Evolutionary conservation across 371 early-diverging fungal species (phyloP).

Genomic region (Mucor ambiguus): DNA sequence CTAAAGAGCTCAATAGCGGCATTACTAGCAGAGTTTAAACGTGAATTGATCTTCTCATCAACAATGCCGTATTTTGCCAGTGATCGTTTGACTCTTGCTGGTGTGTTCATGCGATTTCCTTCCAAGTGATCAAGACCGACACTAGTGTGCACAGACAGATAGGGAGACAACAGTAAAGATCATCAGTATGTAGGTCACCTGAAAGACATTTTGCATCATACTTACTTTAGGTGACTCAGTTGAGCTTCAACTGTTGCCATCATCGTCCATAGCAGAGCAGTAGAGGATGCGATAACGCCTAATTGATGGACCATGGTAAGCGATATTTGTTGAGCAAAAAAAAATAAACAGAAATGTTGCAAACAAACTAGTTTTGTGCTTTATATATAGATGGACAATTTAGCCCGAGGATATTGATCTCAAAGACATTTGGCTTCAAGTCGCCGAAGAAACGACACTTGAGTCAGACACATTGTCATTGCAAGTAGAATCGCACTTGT

Average conservation of each 20-base stretch:
- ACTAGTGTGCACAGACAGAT: constrained; percentile 13
- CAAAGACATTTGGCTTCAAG: not conserved
- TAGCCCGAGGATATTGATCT: not conserved
- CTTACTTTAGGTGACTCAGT: constrained; percentile 13
- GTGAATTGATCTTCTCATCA: constrained; percentile 14
- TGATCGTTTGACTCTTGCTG: constrained; percentile 25
- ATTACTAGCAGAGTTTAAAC: constrained; percentile 15
- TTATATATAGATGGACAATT: not conserved
- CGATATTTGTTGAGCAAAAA: not conserved
- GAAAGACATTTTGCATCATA: not conserved
- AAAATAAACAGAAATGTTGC: not conserved
- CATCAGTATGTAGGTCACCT: not conserved
- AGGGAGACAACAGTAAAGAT: not conserved
- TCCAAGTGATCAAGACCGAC: constrained; percentile 24
- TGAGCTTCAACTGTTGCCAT: not conserved
- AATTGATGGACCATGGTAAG: not conserved
- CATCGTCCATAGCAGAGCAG: not conserved
- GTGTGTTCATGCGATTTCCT: constrained; percentile 34
- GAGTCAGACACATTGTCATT: not conserved
- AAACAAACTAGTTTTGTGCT: not conserved
- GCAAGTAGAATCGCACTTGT: too few species aligned
- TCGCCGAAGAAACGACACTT: not conserved
- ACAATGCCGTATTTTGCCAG: constrained; percentile 38
- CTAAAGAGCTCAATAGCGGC: constrained; percentile 32
- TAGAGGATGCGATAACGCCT: not conserved